Conservation (phyloP, 805 yeast genomes). For the Wickerhamomyces queroliae region DNA sequence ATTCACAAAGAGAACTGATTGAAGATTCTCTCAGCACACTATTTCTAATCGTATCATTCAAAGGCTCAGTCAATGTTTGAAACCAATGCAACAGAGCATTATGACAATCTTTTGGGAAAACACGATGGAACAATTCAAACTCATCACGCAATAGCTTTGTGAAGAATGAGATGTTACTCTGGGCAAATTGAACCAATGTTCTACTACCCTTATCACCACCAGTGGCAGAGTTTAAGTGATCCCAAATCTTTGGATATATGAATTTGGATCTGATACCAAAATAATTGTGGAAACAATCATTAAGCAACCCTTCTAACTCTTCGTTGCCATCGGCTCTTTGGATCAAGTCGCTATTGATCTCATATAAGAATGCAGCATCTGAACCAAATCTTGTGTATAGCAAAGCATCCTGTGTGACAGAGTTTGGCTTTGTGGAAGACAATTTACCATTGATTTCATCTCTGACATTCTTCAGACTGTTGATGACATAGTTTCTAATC, state of each 20-base stretch:
- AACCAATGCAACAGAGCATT: slow-evolving; percentile 49
- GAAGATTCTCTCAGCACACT: slow-evolving; percentile 65
- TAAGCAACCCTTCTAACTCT: slow-evolving; percentile 61
- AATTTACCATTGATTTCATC: slow-evolving; percentile 25
- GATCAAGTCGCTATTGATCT: slow-evolving; percentile 30
- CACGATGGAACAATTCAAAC: slow-evolving; percentile 45
- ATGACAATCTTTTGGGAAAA: slow-evolving; percentile 40
- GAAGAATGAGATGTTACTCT: slow-evolving; percentile 54
- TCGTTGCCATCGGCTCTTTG: slow-evolving; percentile 31
- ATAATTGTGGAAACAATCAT: slow-evolving; percentile 62
- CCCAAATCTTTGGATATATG: slow-evolving; percentile 35
- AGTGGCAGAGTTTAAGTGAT: slow-evolving; percentile 28
- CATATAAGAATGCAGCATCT: slow-evolving; percentile 33
- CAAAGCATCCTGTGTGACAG: slow-evolving; percentile 54
- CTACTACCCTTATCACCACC: slow-evolving; percentile 12
- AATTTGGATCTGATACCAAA: slow-evolving; percentile 50
- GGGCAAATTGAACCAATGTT: slow-evolving; percentile 54
- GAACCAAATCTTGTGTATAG: slow-evolving; percentile 58
- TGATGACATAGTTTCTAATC: slow-evolving; percentile 57
- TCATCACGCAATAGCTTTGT: slow-evolving; percentile 59
- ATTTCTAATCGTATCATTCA: slow-evolving; percentile 66
- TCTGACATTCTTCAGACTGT: slow-evolving; percentile 29
- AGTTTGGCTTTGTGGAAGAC: slow-evolving; percentile 19
- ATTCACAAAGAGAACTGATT: slow-evolving; percentile 65
- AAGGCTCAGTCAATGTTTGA: slow-evolving; percentile 62